phyloP scores from a whole-genome alignment of 2,329 filamentous ascomycete species.

The Chaetomium sp. region DNA sequence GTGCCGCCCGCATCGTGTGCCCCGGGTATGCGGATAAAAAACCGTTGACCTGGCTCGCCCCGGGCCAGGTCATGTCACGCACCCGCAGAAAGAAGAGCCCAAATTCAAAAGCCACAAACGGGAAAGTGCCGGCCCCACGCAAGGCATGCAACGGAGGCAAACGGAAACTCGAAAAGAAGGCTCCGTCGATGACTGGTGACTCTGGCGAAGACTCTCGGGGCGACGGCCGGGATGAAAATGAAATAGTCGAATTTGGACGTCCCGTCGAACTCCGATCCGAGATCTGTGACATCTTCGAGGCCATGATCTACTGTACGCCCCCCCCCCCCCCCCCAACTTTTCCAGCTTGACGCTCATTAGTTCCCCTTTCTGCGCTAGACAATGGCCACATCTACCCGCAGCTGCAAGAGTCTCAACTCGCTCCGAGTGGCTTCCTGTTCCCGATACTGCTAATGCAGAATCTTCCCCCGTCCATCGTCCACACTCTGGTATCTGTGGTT shows the following conservation, averaged over 20 bases:
- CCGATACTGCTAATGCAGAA: slow-evolving; percentile 7
- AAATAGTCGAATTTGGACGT: not conserved
- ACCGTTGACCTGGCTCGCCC: slow-evolving; percentile 32
- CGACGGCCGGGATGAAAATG: slow-evolving; percentile 5
- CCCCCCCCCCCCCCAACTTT: not conserved
- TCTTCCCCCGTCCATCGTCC: slow-evolving; percentile 21
- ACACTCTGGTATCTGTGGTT: slow-evolving; percentile 25
- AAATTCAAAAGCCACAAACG: not conserved
- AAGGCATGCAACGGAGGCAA: not conserved
- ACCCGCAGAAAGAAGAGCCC: slow-evolving; percentile 14
- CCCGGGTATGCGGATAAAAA: slow-evolving; percentile 33
- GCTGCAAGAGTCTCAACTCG: slow-evolving; percentile 21
- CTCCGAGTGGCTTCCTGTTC: slow-evolving; percentile 19
- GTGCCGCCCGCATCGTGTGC: slow-evolving; percentile 28
- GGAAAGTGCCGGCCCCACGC: not conserved
- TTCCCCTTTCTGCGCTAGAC: slow-evolving; percentile 10
- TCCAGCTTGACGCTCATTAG: not conserved
- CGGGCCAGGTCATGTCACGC: slow-evolving; percentile 29
- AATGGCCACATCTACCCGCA: slow-evolving; percentile 27
- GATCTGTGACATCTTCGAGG: slow-evolving; percentile 28
- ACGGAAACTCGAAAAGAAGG: not conserved
- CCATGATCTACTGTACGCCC: slow-evolving; percentile 28
- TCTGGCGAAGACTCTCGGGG: not conserved
- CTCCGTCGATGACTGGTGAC: not conserved
- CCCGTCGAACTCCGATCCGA: slow-evolving; percentile 23